Base-by-base conservation (phyloP, 371 early-diverging fungal species). In the Mucor ambiguus region DNA sequence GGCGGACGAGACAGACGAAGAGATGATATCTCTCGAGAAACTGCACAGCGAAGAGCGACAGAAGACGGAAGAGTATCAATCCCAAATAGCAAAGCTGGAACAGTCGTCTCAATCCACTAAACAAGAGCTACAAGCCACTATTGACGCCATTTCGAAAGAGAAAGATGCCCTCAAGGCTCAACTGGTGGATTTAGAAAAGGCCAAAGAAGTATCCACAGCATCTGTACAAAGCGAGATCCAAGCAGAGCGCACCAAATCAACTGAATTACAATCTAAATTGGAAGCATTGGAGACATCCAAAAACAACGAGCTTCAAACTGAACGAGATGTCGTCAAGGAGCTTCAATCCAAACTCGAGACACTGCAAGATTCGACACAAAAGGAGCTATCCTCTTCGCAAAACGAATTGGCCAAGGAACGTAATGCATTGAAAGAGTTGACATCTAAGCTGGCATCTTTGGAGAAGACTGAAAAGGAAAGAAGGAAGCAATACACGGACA, bases 381-480 rank as follows among this genome's bases (percentile, higher is more conserved):
- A 64, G 26, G 64, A 26, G 4, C 9, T 57, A 8, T 12, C 54
- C 16, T 0, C 54, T 3, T 54, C 54, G 3, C 16, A 54, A 54
- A 18, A 16, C 12, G 46, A 46, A 3, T 46, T 46, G 22, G 11
- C 22, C 10, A 46, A 46, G 11, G 28, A 49, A 8, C 62, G 54
- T n/a, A 20, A 35, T 10, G 29, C 49, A 62, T 9, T 52, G 18
- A 20, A 37, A 28, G 43, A 41, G 4, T 38, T 52, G 37, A 35
- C 37, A 38, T 58, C 56, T 3, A 63, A 54, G 24, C 26, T 64
- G 24, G 44, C 57, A 24, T 30, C 57, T 7, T 58, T 64, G 46
- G 44, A 64, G 9, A 32, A 30, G 16, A 16, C 41, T 12, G 41
- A 61, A 38, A 54, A 18, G 14, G 58, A 67, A 56, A 56, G 52